Conservation (phyloP, 2,329 filamentous ascomycete genomes). For the Gremmenia infestans region DNA sequence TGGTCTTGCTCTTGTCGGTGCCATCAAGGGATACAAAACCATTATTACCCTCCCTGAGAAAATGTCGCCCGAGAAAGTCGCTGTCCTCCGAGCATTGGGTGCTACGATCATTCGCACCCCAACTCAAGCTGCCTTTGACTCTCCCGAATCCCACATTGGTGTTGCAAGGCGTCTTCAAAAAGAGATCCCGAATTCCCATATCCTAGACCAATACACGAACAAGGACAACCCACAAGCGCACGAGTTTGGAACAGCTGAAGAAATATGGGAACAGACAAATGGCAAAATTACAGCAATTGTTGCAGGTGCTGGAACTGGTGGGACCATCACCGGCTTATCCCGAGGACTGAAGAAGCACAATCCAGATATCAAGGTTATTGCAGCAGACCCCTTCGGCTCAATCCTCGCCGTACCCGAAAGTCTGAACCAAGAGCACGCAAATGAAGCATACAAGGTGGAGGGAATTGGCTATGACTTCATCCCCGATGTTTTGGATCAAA, state of each 20-base stretch:
- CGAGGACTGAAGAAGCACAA: conserved; percentile 85
- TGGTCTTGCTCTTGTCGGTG: conserved; percentile 85
- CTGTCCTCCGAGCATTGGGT: conserved; percentile 86
- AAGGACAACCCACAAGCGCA: conserved; percentile 87
- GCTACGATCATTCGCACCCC: conserved; percentile 97
- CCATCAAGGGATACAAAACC: conserved; percentile 95
- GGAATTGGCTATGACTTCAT: conserved; percentile 99
- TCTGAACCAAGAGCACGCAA: conserved; percentile 74
- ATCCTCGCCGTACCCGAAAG: conserved; percentile 77
- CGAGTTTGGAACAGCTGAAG: conserved; percentile 89
- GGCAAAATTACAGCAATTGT: conserved; percentile 80
- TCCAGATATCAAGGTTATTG: conserved; percentile 77
- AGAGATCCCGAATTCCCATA: conserved; percentile 95
- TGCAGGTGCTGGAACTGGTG: conserved; percentile 90
- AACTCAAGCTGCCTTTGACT: conserved; percentile 91
- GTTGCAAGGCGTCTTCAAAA: conserved; percentile 86
- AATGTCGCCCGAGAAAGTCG: conserved; percentile 98
- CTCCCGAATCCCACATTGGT: conserved; percentile 93
- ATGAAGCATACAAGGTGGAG: conserved; percentile 93
- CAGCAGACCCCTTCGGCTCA: conserved; percentile 87
- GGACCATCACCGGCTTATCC: conserved; percentile 88
- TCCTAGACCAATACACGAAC: conserved; percentile 94
- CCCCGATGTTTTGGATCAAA: conserved; percentile 82
- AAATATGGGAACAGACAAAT: conserved; percentile 88
- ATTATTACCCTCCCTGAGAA: conserved; percentile 99